A percentile compares a stretch with the other conserved stretches of the same genome.
Evolutionary conservation across 495 filamentous ascomycete genomes (phyloP).

Genomic region (Penicillium malachiteum): DNA sequence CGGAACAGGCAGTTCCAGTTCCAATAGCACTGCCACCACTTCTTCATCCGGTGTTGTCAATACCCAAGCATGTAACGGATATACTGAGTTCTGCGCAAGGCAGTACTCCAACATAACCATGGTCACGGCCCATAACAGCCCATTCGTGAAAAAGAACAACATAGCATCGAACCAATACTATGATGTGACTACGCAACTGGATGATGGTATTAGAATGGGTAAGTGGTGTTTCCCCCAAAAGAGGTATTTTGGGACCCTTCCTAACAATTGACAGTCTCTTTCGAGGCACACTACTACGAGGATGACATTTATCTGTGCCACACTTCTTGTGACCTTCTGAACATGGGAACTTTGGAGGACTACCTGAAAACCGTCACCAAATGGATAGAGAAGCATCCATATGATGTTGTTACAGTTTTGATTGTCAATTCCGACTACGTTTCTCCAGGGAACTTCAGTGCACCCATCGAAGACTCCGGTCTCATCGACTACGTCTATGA

Average conservation of each 20-base stretch:
- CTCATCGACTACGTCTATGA: slow-evolving; percentile 68
- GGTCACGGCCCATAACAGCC: slow-evolving; percentile 84
- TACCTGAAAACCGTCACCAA: slow-evolving; percentile 66
- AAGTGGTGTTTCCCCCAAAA: slow-evolving; percentile 3
- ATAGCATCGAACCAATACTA: slow-evolving; percentile 76
- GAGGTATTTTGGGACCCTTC: background rate
- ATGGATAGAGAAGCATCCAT: slow-evolving; percentile 78
- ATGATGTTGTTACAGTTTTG: slow-evolving; percentile 85
- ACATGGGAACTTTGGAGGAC: slow-evolving; percentile 72
- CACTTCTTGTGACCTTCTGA: slow-evolving; percentile 74
- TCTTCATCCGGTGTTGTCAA: slow-evolving; percentile 55
- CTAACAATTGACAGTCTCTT: slow-evolving; percentile 58
- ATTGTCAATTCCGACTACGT: slow-evolving; percentile 79
- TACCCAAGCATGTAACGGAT: slow-evolving; percentile 80
- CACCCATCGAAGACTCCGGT: slow-evolving; percentile 64
- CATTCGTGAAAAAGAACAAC: slow-evolving; percentile 68
- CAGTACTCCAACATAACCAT: slow-evolving; percentile 88
- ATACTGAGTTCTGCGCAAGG: slow-evolving; percentile 75
- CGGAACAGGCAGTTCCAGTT: slow-evolving; percentile 43
- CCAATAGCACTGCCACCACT: slow-evolving; percentile 37
- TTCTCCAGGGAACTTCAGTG: slow-evolving; percentile 59
- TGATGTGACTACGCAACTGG: slow-evolving; percentile 68
- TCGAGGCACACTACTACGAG: slow-evolving; percentile 72
- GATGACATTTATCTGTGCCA: slow-evolving; percentile 68
- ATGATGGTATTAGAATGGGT: slow-evolving; percentile 85